Evolutionary conservation across 2,329 filamentous ascomycete genomes (phyloP).

Genomic region (Pseudofabraea citricarpa): DNA sequence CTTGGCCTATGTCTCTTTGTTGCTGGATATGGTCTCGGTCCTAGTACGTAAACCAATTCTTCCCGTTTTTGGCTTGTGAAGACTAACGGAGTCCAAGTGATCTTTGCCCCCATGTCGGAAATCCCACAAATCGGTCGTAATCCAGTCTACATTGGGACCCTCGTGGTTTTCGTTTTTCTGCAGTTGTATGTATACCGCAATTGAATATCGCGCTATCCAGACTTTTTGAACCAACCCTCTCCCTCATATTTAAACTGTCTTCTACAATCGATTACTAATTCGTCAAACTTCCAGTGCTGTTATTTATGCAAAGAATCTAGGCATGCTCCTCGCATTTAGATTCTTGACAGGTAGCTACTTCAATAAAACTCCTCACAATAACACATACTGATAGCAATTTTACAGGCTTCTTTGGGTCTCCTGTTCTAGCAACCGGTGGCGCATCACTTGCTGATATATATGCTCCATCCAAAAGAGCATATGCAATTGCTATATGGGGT

Average conservation of each 20-base stretch:
- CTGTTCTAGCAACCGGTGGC: slow-evolving; percentile 53
- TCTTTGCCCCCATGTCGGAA: slow-evolving; percentile 41
- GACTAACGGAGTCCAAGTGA: slow-evolving; percentile 33
- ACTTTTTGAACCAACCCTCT: too few species aligned
- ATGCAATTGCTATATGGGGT: slow-evolving; percentile 55
- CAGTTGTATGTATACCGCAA: too few species aligned
- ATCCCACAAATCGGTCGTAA: slow-evolving; percentile 59
- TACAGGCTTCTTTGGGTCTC: slow-evolving; percentile 61
- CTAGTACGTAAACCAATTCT: slow-evolving; percentile 29
- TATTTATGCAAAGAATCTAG: slow-evolving; percentile 43
- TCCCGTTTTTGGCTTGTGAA: slow-evolving; percentile 31
- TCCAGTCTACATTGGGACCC: slow-evolving; percentile 44
- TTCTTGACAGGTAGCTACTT: too few species aligned
- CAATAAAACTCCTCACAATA: too few species aligned
- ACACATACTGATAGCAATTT: too few species aligned
- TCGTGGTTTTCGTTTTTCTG: slow-evolving; percentile 43
- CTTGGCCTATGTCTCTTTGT: slow-evolving; percentile 45
- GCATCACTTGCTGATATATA: slow-evolving; percentile 48
- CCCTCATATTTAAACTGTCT: too few species aligned
- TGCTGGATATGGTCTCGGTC: slow-evolving; percentile 40
- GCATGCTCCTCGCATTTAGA: slow-evolving; percentile 45
- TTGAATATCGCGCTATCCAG: too few species aligned
- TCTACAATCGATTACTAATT: too few species aligned
- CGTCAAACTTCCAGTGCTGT: too few species aligned
- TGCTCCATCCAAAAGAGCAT: slow-evolving; percentile 49